A percentile compares a stretch with the other conserved stretches of the same genome.
Evolutionary conservation across 805 yeast species (phyloP).

Genomic region (Candida cerambycidarum): DNA sequence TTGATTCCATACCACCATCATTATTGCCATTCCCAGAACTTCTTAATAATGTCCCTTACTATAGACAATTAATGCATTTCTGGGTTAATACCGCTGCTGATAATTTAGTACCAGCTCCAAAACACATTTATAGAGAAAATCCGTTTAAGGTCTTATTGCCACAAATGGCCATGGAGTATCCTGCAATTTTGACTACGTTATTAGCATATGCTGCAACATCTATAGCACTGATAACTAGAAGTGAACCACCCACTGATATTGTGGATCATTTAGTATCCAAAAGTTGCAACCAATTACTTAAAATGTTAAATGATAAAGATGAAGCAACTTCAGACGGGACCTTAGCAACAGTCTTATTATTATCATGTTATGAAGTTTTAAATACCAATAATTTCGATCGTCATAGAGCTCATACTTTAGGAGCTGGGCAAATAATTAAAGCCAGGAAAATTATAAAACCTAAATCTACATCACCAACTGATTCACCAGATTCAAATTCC

Average conservation of each 20-base stretch:
- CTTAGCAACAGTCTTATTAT: conserved; percentile 57
- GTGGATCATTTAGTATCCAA: conserved; percentile 54
- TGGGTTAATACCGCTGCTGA: conserved; percentile 61
- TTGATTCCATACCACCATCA: conserved; percentile 30
- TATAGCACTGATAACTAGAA: conserved; percentile 25
- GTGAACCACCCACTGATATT: conserved; percentile 37
- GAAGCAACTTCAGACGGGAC: conserved; percentile 67
- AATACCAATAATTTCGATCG: conserved; percentile 45
- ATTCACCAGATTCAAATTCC: conserved; percentile 13
- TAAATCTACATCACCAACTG: conserved; percentile 4
- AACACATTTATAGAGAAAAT: conserved; percentile 51
- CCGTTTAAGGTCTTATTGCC: conserved; percentile 70
- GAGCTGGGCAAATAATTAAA: conserved; percentile 64
- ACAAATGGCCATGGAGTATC: conserved; percentile 60
- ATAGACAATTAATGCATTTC: conserved; percentile 61
- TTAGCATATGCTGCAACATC: conserved; percentile 44
- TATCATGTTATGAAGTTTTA: conserved; percentile 55
- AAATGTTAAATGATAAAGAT: conserved; percentile 47
- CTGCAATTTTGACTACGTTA: conserved; percentile 56
- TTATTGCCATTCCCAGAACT: conserved; percentile 59
- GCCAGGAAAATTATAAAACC: conserved; percentile 35
- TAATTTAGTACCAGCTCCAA: conserved; percentile 65
- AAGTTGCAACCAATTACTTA: conserved; percentile 57
- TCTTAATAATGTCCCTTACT: conserved; percentile 56
- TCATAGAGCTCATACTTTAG: conserved; percentile 66